These are phyloP conservation scores for Epichloe coenophiala DNA, from an alignment of 2,329 filamentous ascomycete genomes.

Conservation along the genomic window DNA sequence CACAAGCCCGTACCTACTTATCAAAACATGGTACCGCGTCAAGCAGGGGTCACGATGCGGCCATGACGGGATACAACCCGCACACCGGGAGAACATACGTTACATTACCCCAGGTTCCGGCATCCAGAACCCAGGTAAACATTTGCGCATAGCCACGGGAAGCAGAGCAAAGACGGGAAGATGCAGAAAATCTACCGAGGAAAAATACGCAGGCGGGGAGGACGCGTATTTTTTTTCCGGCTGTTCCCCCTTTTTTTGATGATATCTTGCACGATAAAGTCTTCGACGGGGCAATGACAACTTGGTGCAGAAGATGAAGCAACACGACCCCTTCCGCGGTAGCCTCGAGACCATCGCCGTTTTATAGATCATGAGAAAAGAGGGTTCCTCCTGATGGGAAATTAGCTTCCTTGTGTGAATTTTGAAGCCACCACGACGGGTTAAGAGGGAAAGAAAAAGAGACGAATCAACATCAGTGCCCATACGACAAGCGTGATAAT, in stretches of 20 bases:
- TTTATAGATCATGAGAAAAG: background rate
- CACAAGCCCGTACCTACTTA: no score
- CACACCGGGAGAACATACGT: background rate
- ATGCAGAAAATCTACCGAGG: background rate
- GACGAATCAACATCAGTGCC: no score
- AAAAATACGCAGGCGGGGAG: background rate
- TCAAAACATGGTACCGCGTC: background rate
- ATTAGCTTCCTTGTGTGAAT: no score
- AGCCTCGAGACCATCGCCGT: background rate
- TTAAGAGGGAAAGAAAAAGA: no score
- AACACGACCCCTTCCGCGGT: background rate
- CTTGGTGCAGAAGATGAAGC: background rate
- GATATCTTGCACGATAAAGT: background rate
- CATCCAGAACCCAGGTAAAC: background rate
- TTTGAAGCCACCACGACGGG: no score
- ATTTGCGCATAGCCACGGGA: background rate
- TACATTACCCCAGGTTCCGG: background rate
- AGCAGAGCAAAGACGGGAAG: background rate
- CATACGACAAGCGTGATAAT: no score
- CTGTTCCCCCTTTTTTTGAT: no score
- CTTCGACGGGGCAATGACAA: background rate
- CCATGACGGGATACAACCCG: background rate
- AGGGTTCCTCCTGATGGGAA: no score
- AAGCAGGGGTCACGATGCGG: background rate
- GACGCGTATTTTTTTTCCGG: background rate